A percentile compares a stretch with the other conserved stretches of the same genome.
Conservation (phyloP, 2,329 filamentous ascomycete genomes). For the Paracoccidioides brasiliensis region DNA sequence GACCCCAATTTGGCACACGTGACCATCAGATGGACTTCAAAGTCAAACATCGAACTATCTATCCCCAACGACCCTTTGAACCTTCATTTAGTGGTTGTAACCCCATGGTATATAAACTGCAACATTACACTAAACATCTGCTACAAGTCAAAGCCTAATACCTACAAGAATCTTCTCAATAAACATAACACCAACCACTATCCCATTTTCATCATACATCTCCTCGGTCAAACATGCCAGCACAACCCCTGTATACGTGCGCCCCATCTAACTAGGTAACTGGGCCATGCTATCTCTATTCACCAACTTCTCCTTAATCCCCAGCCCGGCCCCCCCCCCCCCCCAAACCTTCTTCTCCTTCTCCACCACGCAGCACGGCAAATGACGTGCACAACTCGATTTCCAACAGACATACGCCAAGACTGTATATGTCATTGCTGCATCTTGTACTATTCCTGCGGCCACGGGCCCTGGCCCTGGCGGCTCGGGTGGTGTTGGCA, state of each 20-base stretch:
- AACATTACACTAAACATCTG: too few relatives aligned
- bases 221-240: constrained; percentile 24
- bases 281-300: background rate
- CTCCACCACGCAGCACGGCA: background rate
- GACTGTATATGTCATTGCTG: constrained; percentile 43
- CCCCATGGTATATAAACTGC: too few relatives aligned
- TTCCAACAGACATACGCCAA: constrained; percentile 40
- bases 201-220: constrained; percentile 20
- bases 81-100: too few relatives aligned
- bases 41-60: too few relatives aligned
- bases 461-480: constrained; percentile 23
- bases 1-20: too few relatives aligned
- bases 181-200: constrained; percentile 18
- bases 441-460: constrained; percentile 30
- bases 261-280: constrained; percentile 18
- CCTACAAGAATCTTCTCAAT: constrained; percentile 18
- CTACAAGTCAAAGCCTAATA: too few relatives aligned
- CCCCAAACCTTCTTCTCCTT: background rate
- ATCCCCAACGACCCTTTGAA: too few relatives aligned
- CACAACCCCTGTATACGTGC: constrained; percentile 20
- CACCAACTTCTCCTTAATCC: constrained; percentile 9
- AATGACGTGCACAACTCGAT: constrained; percentile 34
- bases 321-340: background rate
- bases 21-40: too few relatives aligned
- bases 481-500: constrained; percentile 25